phyloP scores from a whole-genome alignment of 441 rosid species.

The Raphanus hybrid region DNA sequence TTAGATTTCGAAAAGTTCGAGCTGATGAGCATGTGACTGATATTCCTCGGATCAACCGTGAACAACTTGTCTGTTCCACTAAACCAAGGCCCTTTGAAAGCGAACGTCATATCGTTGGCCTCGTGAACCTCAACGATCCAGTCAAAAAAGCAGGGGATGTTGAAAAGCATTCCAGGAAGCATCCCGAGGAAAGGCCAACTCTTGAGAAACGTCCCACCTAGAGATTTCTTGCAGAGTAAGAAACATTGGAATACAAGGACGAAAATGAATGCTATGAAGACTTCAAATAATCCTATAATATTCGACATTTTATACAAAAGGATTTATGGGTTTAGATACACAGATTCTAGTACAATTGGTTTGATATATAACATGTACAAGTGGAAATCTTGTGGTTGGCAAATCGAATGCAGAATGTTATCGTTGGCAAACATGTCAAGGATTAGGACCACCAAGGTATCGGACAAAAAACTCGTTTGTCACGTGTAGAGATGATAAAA shows the following conservation, averaged over 20 bases:
- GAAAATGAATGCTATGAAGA: background rate
- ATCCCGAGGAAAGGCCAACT: conserved; percentile 12
- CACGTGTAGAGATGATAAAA: too few species aligned
- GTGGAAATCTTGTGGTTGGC: background rate
- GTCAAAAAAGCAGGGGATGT: background rate
- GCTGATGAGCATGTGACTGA: conserved; percentile 44
- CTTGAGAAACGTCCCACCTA: background rate
- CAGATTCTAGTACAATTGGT: background rate
- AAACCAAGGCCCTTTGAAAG: conserved; percentile 41
- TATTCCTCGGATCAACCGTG: conserved; percentile 47
- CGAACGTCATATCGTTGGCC: conserved; percentile 18
- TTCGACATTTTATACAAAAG: background rate
- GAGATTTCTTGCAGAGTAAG: conserved; percentile 11
- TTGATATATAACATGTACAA: background rate
- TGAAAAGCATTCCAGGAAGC: background rate
- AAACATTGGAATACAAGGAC: background rate
- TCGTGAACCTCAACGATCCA: conserved; percentile 9
- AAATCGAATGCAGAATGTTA: background rate
- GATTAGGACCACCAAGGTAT: background rate
- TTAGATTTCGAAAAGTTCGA: conserved; percentile 49
- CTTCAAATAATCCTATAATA: background rate
- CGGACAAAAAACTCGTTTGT: background rate
- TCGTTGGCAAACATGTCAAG: background rate
- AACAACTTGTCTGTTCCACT: conserved; percentile 34
- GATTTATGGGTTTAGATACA: conserved; percentile 2